These are phyloP conservation scores for Botryotinia globosa DNA, from an alignment of 2,329 filamentous ascomycete species.

Conservation along the genomic window DNA sequence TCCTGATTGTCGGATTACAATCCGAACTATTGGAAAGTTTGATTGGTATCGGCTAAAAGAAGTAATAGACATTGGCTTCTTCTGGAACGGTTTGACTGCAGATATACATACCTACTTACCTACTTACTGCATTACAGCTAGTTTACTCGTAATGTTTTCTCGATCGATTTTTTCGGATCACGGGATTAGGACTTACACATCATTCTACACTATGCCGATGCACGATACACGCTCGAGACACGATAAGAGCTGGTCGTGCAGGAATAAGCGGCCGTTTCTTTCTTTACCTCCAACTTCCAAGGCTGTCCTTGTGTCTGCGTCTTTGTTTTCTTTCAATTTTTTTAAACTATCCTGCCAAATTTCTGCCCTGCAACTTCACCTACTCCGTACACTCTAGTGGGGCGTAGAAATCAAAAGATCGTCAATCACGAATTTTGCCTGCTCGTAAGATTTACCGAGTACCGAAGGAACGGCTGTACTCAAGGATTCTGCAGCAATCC, in stretches of 20 bases:
- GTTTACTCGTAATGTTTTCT: neutral
- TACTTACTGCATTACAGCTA: neutral
- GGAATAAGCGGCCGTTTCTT: slow-evolving; percentile 6
- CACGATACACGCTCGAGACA: neutral
- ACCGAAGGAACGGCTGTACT: slow-evolving; percentile 15
- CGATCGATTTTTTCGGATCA: neutral
- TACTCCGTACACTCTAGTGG: slow-evolving; percentile 12
- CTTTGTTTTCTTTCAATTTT: neutral
- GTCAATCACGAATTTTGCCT: neutral
- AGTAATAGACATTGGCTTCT: neutral
- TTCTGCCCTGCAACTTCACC: neutral
- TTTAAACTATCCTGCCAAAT: neutral
- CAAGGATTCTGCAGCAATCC: slow-evolving; percentile 14
- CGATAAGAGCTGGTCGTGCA: slow-evolving; percentile 8
- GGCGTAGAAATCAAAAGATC: slow-evolving; percentile 19
- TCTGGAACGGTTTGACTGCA: neutral
- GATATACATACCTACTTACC: neutral
- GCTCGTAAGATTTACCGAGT: slow-evolving; percentile 11
- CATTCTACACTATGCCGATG: neutral
- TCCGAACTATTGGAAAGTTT: neutral
- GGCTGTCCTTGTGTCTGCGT: neutral
- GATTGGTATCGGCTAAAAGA: neutral
- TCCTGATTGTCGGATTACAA: neutral
- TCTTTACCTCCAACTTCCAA: neutral
- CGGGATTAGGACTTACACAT: neutral